Percentiles rank a stretch among this genome's conserved stretches.
phyloP scores from a whole-genome alignment of 805 yeast species.

The Kodamaea lidongshanica region DNA sequence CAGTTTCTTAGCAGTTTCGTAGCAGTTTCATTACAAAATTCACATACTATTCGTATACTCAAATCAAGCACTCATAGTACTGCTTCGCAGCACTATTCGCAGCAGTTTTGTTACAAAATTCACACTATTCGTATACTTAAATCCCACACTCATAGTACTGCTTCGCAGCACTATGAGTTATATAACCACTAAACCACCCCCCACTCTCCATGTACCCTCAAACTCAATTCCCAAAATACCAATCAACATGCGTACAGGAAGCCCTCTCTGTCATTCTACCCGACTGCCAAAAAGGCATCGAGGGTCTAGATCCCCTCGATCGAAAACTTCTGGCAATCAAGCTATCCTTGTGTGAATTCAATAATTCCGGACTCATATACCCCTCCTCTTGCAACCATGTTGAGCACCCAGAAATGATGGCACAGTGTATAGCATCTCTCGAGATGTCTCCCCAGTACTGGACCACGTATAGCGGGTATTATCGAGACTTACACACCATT shows the following conservation, averaged over 20 bases:
- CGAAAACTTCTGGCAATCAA: slow-evolving; percentile 39
- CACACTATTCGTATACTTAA: too few species aligned
- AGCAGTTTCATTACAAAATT: too few species aligned
- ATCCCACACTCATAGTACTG: too few species aligned
- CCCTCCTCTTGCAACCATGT: slow-evolving; percentile 23
- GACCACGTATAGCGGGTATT: slow-evolving; percentile 69
- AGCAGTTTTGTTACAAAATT: too few species aligned
- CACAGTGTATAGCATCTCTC: slow-evolving; percentile 35
- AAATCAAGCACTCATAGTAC: too few species aligned
- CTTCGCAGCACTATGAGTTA: too few species aligned
- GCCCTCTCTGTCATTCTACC: slow-evolving; percentile 38
- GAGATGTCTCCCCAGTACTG: slow-evolving; percentile 55
- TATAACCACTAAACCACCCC: too few species aligned
- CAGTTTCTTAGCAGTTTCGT: too few species aligned
- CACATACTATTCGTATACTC: too few species aligned
- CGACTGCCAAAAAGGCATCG: slow-evolving; percentile 38
- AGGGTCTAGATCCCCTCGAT: slow-evolving; percentile 24
- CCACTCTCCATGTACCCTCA: too few species aligned
- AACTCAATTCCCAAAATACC: too few species aligned
- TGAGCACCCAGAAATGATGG: slow-evolving; percentile 12
- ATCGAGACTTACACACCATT: slow-evolving; percentile 44
- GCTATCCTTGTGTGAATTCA: slow-evolving; percentile 51
- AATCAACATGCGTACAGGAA: slow-evolving; percentile 27
- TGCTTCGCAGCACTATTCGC: too few species aligned
- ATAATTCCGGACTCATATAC: slow-evolving; percentile 36